These are phyloP conservation scores for Boletus rubroflammeus DNA, from an alignment of 768 basidiomycete genomes.

Conservation along the genomic window DNA sequence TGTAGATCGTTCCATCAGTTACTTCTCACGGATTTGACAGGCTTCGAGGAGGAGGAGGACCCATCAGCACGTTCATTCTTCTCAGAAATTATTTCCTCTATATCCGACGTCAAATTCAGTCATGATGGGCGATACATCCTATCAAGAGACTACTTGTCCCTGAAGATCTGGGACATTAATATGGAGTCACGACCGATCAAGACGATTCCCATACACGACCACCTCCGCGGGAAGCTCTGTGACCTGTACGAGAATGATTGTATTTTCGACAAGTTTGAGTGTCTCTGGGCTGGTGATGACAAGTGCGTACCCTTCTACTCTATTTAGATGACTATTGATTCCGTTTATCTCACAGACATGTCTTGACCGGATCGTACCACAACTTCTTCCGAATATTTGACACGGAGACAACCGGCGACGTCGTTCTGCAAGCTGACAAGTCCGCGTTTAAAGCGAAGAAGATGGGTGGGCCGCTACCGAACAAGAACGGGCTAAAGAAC, in stretches of 20 bases:
- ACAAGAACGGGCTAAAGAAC: slow-evolving; percentile 68
- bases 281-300: slow-evolving; percentile 95
- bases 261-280: slow-evolving; percentile 99
- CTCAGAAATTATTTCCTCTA: slow-evolving; percentile 98
- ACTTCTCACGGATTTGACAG: slow-evolving; percentile 41
- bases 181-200: slow-evolving; percentile 97
- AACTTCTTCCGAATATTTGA: slow-evolving; percentile 99
- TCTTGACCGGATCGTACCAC: slow-evolving; percentile 99
- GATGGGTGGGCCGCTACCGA: slow-evolving; percentile 82
- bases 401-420: slow-evolving; percentile 79
- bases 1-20: neutral
- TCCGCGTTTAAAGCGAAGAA: slow-evolving; percentile 99
- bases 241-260: slow-evolving; percentile 99
- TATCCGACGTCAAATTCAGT: slow-evolving; percentile 99
- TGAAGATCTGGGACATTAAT: slow-evolving; percentile 99
- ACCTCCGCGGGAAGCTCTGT: slow-evolving; percentile 94
- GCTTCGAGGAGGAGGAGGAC: slow-evolving; percentile 99
- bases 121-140: slow-evolving; percentile 96
- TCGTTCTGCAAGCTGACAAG: slow-evolving; percentile 97
- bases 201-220: slow-evolving; percentile 98
- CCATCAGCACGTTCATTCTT: slow-evolving; percentile 97
- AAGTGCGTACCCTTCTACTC: slow-evolving; percentile 56
- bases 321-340: slow-evolving; percentile 6
- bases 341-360: slow-evolving; percentile 56
- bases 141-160: slow-evolving; percentile 92